A percentile compares a stretch with the other conserved stretches of the same genome.
Evolutionary conservation across 2,329 filamentous ascomycete species (phyloP).

Genomic region (Cladophialophora immunda): DNA sequence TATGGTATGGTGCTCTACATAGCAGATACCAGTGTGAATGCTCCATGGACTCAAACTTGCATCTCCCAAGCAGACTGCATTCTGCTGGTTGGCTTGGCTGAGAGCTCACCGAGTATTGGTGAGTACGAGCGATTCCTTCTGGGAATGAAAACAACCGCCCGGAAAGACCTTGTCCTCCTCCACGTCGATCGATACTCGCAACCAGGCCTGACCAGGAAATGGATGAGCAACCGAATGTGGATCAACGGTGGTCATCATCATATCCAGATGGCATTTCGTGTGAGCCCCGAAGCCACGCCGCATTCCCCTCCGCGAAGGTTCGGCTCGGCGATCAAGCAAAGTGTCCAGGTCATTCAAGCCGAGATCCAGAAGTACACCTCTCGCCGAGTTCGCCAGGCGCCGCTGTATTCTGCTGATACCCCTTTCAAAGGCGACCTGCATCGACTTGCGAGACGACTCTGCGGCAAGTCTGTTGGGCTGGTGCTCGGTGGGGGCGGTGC

Average conservation of each 20-base stretch:
- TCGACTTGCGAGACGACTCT: conserved; percentile 84
- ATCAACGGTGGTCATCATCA: conserved; percentile 98
- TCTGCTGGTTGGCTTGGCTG: conserved; percentile 87
- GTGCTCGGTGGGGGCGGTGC: conserved; percentile 95
- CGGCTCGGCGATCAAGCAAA: conserved; percentile 85
- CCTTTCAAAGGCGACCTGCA: conserved; percentile 98
- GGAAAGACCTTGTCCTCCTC: conserved; percentile 89
- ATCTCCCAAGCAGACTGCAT: conserved; percentile 98
- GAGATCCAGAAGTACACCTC: conserved; percentile 99
- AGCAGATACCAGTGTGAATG: conserved; percentile 95
- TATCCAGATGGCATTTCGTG: conserved; percentile 90
- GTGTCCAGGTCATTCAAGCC: conserved; percentile 92
- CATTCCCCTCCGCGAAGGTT: conserved; percentile 79
- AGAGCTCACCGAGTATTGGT: conserved; percentile 87
- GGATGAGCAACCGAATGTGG: conserved; percentile 93
- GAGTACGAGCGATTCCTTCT: conserved; percentile 97
- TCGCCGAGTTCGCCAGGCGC: conserved; percentile 84
- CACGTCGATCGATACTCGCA: conserved; percentile 88
- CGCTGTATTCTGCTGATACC: conserved; percentile 88
- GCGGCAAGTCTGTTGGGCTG: conserved; percentile 91
- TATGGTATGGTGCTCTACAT: conserved; percentile 96
- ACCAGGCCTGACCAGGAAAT: conserved; percentile 84
- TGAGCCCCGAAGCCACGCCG: conserved; percentile 74
- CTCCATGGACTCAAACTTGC: conserved; percentile 97
- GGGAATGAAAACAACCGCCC: conserved; percentile 95